Conservation (phyloP, 768 basidiomycete species). For the Cytidiella melzeri region DNA sequence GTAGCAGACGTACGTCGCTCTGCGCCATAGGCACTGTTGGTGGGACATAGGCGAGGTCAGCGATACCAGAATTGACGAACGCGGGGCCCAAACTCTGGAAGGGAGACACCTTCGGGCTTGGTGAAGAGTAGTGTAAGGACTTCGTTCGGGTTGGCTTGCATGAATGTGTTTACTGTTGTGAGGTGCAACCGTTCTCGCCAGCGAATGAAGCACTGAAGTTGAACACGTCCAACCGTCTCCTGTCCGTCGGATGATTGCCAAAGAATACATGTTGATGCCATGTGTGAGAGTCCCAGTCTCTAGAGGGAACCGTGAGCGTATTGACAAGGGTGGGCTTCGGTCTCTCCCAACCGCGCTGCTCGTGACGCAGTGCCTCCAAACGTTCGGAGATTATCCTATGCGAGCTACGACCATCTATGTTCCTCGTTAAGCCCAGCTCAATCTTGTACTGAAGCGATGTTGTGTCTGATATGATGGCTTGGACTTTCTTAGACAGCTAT, state of each 20-base stretch:
- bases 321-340: slow-evolving; percentile 1
- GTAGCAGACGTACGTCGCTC: slow-evolving; percentile 15
- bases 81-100: slow-evolving; percentile 47
- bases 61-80: slow-evolving; percentile 44
- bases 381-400: slow-evolving; percentile 1
- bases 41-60: slow-evolving; percentile 42
- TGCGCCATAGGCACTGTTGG: slow-evolving; percentile 25
- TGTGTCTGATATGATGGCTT: not conserved
- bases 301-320: slow-evolving; percentile 1
- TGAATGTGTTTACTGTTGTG: slow-evolving; percentile 40
- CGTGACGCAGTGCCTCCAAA: not conserved
- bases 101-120: slow-evolving; percentile 51
- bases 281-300: slow-evolving; percentile 4
- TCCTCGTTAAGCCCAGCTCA: slow-evolving; percentile 6
- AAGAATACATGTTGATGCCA: slow-evolving; percentile 9
- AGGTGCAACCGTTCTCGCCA: slow-evolving; percentile 23
- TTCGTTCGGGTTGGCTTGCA: slow-evolving; percentile 58
- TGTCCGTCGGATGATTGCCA: slow-evolving; percentile 1
- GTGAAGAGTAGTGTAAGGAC: slow-evolving; percentile 63
- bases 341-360: slow-evolving; percentile 1
- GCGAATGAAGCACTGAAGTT: slow-evolving; percentile 1
- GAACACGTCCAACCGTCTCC: slow-evolving; percentile 3
- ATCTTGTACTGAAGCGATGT: slow-evolving; percentile 4
- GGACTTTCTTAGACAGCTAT: slow-evolving; percentile 3
- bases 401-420: not conserved